Base-by-base conservation (phyloP, 2,329 filamentous ascomycete species). In the Penicillium freii region DNA sequence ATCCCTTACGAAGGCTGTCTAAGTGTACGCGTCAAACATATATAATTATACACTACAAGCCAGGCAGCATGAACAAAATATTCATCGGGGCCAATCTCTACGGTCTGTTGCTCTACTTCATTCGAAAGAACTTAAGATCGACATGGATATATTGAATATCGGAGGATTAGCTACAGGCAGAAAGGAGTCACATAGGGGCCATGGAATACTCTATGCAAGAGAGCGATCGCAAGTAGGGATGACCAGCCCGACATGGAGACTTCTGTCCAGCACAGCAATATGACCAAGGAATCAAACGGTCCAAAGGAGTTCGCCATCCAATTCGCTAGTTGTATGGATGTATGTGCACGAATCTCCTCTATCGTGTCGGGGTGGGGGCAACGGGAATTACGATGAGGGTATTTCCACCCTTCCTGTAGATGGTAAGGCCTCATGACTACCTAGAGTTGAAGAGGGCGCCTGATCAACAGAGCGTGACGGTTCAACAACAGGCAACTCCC, bases 391-490 rank as follows among this genome's bases (percentile, higher is more conserved):
- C n/a, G 51, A 42, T 21, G 52, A 58, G 29, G 57, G 46, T 19
- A 53, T 42, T 54, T 58, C 39, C 17, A 58, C 33, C n/a, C 36
- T 54, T 38, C 13, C 39, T 9, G 29, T 34, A 27, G 54, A 25
- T 27, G 34, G 44, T 23, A 51, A 25, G 1, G 45, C 27, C 27
- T 55, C 45, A 25, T 36, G 50, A 19, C 34, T 54, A 19, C 39
- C 42, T 7, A 10, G 15, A 19, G 47, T 49, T 29, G 54, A 58
- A 43, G 50, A 45, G 4, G 53, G 23, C 23, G n/a, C 45, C 44
- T 60, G 55, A 34, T 59, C 52, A 44, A 62, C 45, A 39, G 54
- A 52, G 27, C 42, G 42, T 25, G 43, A 17, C 21, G 54, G 46
- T 44, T 38, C 51, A 46, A 40, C 19, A 36, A 52, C 56, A n/a